A percentile compares a stretch with the other conserved stretches of the same genome.
phyloP scores from a whole-genome alignment of 106 monocot genomes.

The Narthecium ossifragum region DNA sequence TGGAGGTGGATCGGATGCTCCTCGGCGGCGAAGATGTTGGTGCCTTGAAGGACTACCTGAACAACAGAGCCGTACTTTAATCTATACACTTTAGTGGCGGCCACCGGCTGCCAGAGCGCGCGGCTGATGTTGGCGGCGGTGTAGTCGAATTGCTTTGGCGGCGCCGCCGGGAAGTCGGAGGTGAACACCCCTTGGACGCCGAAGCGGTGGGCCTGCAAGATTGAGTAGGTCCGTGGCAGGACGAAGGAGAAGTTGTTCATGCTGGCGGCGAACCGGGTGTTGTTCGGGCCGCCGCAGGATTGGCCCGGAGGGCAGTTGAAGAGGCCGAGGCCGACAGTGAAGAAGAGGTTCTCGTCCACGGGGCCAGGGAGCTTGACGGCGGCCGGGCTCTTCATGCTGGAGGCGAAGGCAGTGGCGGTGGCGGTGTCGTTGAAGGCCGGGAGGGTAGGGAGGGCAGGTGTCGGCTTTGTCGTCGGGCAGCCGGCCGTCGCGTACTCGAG shows the following conservation, averaged over 20 bases:
- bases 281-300: slow-evolving; percentile 53
- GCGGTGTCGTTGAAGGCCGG: slow-evolving; percentile 38
- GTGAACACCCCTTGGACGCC: slow-evolving; percentile 25
- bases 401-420: slow-evolving; percentile 21
- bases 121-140: slow-evolving; percentile 30
- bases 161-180: slow-evolving; percentile 27
- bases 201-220: slow-evolving; percentile 37
- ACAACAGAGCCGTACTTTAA: slow-evolving; percentile 32
- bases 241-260: slow-evolving; percentile 43
- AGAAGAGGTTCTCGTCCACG: slow-evolving; percentile 29
- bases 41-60: slow-evolving; percentile 52
- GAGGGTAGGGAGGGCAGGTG: slow-evolving; percentile 19
- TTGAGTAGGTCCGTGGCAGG: slow-evolving; percentile 17
- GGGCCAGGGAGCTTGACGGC: slow-evolving; percentile 24
- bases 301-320: slow-evolving; percentile 32
- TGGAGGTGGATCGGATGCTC: slow-evolving; percentile 55
- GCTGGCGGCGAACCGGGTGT: slow-evolving; percentile 43
- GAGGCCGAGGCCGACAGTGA: slow-evolving; percentile 48
- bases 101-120: slow-evolving; percentile 33
- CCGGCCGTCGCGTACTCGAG: slow-evolving; percentile 24
- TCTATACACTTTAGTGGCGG: slow-evolving; percentile 23
- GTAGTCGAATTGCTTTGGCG: slow-evolving; percentile 36
- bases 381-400: slow-evolving; percentile 29
- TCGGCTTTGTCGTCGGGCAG: background rate
- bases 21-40: slow-evolving; percentile 39